Evolutionary conservation across 2,329 filamentous ascomycete species (phyloP).

Genomic region (Ceratocystis variospora): DNA sequence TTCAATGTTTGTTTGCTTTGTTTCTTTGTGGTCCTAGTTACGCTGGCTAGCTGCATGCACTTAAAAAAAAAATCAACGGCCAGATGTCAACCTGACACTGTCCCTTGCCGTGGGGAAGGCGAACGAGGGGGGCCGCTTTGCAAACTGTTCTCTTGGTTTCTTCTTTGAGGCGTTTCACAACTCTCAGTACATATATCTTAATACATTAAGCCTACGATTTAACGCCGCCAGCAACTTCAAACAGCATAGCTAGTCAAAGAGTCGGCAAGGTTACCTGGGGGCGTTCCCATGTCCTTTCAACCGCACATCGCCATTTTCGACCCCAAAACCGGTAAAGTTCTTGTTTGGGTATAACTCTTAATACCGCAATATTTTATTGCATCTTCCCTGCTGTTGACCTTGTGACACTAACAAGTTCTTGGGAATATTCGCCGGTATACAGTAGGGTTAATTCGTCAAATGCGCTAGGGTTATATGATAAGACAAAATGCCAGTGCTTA

Average conservation of each 20-base stretch:
- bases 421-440: too few relatives aligned
- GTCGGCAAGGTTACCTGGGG: background rate
- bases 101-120: background rate
- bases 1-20: constrained; percentile 3
- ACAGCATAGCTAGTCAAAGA: background rate
- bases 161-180: background rate
- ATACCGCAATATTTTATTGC: too few relatives aligned
- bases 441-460: background rate
- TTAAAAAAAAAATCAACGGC: background rate
- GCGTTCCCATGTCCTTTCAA: background rate
- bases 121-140: background rate
- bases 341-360: too few relatives aligned
- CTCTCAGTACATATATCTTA: background rate
- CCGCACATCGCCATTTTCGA: background rate
- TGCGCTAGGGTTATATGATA: background rate
- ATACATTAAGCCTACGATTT: background rate
- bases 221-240: background rate
- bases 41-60: background rate
- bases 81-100: background rate
- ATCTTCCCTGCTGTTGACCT: too few relatives aligned
- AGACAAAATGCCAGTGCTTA: too few relatives aligned
- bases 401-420: background rate
- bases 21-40: background rate
- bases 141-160: background rate
- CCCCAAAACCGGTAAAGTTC: background rate